These are phyloP conservation scores for Phytopythium helicoides DNA, from an alignment of 352 stramenopile species.

Conservation along the genomic window DNA sequence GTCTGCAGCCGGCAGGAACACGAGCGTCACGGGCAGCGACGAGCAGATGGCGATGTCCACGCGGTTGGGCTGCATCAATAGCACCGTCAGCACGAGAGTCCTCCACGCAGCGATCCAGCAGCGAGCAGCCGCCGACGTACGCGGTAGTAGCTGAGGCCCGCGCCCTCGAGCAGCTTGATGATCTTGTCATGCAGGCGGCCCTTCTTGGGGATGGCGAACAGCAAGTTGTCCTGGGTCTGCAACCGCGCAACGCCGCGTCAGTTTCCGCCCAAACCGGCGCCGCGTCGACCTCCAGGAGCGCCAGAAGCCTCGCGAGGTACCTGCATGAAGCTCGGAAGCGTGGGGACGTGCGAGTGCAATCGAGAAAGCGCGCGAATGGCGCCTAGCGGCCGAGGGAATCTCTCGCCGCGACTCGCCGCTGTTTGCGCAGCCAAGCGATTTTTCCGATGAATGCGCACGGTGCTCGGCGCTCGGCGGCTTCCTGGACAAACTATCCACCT, in stretches of 20 bases:
- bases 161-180: constrained; percentile 94
- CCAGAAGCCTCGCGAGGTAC: background rate
- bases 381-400: background rate
- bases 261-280: background rate
- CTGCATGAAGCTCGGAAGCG: constrained; percentile 1
- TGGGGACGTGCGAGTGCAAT: background rate
- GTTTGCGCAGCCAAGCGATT: constrained; percentile 9
- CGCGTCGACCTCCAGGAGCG: background rate
- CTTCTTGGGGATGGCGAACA: constrained; percentile 98
- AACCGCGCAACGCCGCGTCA: no score
- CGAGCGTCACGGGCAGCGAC: constrained; percentile 94
- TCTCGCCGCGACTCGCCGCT: background rate
- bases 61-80: constrained; percentile 50
- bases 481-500: no score
- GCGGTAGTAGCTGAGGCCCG: constrained; percentile 95
- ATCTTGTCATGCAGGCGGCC: constrained; percentile 96
- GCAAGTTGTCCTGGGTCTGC: constrained; percentile 56
- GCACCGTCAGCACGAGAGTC: no score
- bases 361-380: background rate
- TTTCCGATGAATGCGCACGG: constrained; percentile 4
- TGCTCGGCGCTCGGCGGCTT: no score
- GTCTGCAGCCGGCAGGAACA: constrained; percentile 96
- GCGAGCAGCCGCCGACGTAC: constrained; percentile 22
- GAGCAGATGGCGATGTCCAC: constrained; percentile 94
- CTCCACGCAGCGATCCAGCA: no score